These are phyloP conservation scores for Penicillium sp. DNA, from an alignment of 2,329 filamentous ascomycete genomes.

Conservation along the genomic window DNA sequence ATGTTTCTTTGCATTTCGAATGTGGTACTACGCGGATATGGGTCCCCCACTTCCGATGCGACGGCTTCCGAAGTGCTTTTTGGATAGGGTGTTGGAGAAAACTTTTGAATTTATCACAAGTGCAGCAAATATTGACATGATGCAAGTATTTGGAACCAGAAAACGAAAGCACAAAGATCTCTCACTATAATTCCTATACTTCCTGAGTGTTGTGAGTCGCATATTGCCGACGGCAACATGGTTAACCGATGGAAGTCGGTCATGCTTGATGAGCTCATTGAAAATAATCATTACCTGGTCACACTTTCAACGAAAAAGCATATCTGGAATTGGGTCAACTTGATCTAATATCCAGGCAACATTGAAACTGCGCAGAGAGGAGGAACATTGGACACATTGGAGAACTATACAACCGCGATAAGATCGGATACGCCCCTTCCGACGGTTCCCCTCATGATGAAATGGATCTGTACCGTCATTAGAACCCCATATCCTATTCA, in stretches of 20 bases:
- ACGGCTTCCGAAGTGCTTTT: neutral
- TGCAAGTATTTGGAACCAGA: no score
- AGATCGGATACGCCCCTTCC: constrained; percentile 23
- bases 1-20: neutral
- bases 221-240: neutral
- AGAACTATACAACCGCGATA: constrained; percentile 4
- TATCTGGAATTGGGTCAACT: no score
- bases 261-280: neutral
- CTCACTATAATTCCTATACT: no score
- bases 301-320: no score
- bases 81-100: neutral
- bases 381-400: neutral
- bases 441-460: constrained; percentile 19
- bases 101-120: no score
- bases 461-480: constrained; percentile 2
- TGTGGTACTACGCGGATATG: neutral
- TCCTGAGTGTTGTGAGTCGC: no score
- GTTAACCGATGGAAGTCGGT: neutral
- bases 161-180: no score
- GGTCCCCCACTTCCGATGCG: neutral
- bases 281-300: no score
- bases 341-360: no score
- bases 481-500: neutral
- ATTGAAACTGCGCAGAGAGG: no score
- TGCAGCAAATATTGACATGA: no score